These are phyloP conservation scores for Persicaria maculosa DNA, from an alignment of 148 eudicot species.

Conservation along the genomic window DNA sequence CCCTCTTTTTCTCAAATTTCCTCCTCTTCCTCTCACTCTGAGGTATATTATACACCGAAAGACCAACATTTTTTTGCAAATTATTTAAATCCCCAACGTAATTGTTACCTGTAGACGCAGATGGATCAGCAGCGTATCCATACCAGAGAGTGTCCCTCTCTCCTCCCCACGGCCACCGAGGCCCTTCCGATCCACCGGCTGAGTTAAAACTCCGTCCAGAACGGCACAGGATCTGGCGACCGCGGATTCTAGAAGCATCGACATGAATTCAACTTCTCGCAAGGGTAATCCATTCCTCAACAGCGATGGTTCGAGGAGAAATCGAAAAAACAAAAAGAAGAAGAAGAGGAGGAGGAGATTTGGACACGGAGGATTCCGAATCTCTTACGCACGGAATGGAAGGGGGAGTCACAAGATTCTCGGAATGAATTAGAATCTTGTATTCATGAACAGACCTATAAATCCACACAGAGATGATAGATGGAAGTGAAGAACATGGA, in stretches of 20 bases:
- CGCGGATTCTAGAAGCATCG: not conserved
- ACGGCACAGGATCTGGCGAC: not conserved
- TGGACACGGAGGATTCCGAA: too few species aligned
- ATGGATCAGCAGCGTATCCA: constrained; percentile 85
- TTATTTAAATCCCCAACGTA: constrained; percentile 59
- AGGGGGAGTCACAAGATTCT: too few species aligned
- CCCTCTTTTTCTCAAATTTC: constrained; percentile 52
- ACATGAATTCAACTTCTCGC: not conserved
- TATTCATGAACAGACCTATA: too few species aligned
- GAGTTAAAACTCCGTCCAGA: not conserved
- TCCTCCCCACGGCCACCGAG: not conserved
- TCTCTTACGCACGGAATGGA: too few species aligned
- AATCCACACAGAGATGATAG: too few species aligned
- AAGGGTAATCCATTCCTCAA: too few species aligned
- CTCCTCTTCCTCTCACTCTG: constrained; percentile 68
- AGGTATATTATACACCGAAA: constrained; percentile 73
- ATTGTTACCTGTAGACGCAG: constrained; percentile 31
- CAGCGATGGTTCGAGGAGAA: not conserved
- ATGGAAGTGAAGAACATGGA: too few species aligned
- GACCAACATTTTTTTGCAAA: constrained; percentile 31
- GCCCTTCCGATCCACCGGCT: not conserved
- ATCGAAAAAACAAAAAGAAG: too few species aligned
- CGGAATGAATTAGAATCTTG: too few species aligned
- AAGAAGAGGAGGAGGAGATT: too few species aligned
- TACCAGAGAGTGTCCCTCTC: constrained; percentile 9